Evolutionary conservation across 495 filamentous ascomycete species (phyloP).

Genomic region (Terfezia boudieri): DNA sequence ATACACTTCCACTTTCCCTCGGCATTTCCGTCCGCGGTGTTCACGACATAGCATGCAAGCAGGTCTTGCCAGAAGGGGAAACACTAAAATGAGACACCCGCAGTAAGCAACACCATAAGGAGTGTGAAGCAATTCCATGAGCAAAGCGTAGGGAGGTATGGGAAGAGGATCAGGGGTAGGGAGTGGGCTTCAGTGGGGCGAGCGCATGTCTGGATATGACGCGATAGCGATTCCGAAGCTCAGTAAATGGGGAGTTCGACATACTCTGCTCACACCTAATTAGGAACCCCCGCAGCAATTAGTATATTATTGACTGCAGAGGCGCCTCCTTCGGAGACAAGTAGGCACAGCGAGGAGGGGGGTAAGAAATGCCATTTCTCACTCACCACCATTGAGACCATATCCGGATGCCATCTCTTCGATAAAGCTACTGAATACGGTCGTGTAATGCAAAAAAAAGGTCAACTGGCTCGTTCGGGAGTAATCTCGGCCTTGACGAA

Average conservation of each 20-base stretch:
- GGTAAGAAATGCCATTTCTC: too few species aligned
- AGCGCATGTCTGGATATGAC: too few species aligned
- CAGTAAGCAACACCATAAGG: constrained; percentile 16
- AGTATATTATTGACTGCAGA: too few species aligned
- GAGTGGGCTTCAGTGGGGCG: neutral
- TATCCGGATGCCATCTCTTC: constrained; percentile 53
- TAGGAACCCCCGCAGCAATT: neutral
- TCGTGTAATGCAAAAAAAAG: neutral
- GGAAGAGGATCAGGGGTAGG: neutral
- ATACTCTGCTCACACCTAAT: constrained; percentile 16
- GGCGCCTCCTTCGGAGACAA: too few species aligned
- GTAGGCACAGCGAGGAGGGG: too few species aligned
- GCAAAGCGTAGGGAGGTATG: neutral
- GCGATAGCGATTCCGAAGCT: too few species aligned
- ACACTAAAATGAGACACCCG: constrained; percentile 65
- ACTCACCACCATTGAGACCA: constrained; percentile 57
- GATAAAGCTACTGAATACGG: neutral
- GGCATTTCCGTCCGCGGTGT: constrained; percentile 47
- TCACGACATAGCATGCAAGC: constrained; percentile 73
- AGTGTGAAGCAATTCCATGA: neutral
- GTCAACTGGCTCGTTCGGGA: too few species aligned
- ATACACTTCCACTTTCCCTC: constrained; percentile 73
- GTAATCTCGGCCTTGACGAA: too few species aligned
- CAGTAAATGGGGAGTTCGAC: neutral
- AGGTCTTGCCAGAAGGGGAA: constrained; percentile 97